Base-by-base conservation (phyloP, 768 basidiomycete genomes). In the Fomitopsis pulvina region DNA sequence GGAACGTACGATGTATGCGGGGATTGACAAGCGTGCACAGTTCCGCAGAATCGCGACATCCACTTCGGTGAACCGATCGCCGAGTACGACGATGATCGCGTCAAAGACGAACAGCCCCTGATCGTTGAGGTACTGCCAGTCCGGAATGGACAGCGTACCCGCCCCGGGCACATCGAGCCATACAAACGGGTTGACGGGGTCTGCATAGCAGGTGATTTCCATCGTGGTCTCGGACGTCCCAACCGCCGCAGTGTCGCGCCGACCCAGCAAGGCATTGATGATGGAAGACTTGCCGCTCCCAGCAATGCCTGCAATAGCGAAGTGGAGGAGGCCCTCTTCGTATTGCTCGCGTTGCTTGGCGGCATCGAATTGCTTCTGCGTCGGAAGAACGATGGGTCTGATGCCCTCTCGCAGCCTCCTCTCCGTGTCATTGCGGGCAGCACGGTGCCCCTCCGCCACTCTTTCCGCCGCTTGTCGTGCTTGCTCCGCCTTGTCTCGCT, bases 1-100 rank as follows among this genome's bases (percentile, higher is more conserved):
- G 20, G 45, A 46, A n/a, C 45, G 45, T n/a, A 46, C 45, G 45
- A 46, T 46, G 30, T 46, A 46, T 32, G 45, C 27, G 25, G 45
- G 45, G 5, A 46, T 46, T 3, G 32, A 4, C 10, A 46, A 37
- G 3, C 29, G 45, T 22, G 25, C 30, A 14, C 29, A 46, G 25
- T 46, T 46, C 25, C 20, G 32, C 30, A 46, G 20, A n/a, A 46
- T 46, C 29, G 45, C 45, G 45, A 46, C n/a, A 22, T 46, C 45
- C n/a, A 32, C 37, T 29, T 18, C 45, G 7, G 32, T 46, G 30
- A 46, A 46, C 16, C 45, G 45, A 21, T 37, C 37, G 45, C 37
- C 45, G 30, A 37, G 14, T 2, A 46, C 4, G 30, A 46, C 45
- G 24, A 46, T 21, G 32, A 46, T 37, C 20, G 28, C 29, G 45